Evolutionary conservation across 177 flowering plant genomes (phyloP), one percentile per base, ranked within the genome.

Genomic region (Vitis hybrid): DNA sequence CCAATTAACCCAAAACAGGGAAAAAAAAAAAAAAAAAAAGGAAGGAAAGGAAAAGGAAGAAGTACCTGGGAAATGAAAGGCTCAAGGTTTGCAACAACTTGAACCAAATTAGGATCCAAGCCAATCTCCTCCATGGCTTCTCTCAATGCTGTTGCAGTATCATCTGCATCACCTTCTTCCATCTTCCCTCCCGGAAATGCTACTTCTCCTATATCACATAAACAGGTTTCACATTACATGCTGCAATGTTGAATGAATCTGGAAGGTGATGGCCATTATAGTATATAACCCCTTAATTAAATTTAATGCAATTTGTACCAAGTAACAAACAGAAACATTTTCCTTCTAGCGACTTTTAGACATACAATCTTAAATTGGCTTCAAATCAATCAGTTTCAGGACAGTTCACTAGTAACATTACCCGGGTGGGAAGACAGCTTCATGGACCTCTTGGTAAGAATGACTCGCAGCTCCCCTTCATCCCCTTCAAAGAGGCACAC

Each of bases 101-200:
- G 74, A 68, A 85, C 82, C 30, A 81, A 77, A 12, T 21, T 2
- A 62, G 86, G 79, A 19, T 79, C 74, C 75, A 85, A 63, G 18
- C 88, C 88, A 68, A 85, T 85, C 74, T 85, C 88, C 63, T 85
- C 88, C 80, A 56, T 75, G 63, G 84, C 79, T 72, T 85, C 88
- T 61, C 88, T 81, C 30, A 81, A 59, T 19, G 88, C 86, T 1
- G 86, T 81, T 17, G 81, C 88, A 40, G 77, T 34, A 52, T 82
- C 85, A 72, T 85, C 84, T 2, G 9, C 70, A 66, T 85, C 86
- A 3, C 73, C 80, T 65, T 77, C 82, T 21, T 82, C 88, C 79
- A 66, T 78, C 75, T 81, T 85, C 34, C 88, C 88, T 32, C 84
- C 88, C 0, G 88, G 88, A 66, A 82, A 68, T 34, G 86, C 84